These are phyloP conservation scores for Nicotiana sylvestris DNA, from an alignment of 257 asterid genomes.

Conservation along the genomic window DNA sequence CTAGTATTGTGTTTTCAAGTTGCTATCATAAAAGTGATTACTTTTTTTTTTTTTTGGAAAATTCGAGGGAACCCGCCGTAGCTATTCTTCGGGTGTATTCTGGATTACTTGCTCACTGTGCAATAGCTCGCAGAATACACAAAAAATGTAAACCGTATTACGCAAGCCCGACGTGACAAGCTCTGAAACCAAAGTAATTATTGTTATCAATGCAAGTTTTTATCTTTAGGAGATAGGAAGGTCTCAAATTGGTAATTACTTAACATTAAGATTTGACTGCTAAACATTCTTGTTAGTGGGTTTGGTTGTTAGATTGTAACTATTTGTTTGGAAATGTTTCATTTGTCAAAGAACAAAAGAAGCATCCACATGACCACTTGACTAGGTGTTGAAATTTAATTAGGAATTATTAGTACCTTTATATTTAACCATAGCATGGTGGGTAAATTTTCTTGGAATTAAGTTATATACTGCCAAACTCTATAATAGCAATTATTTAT, in stretches of 20 bases:
- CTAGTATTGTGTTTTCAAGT: too few species aligned
- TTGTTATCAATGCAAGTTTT: too few species aligned
- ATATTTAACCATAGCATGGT: not conserved
- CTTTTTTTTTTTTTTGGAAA: too few species aligned
- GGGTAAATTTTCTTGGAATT: not conserved
- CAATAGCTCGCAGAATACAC: too few species aligned
- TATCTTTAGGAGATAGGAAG: not conserved
- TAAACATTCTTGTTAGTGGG: not conserved
- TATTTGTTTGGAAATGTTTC: not conserved
- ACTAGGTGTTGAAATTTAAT: not conserved
- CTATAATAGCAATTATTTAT: too few species aligned
- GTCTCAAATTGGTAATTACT: not conserved
- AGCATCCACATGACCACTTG: not conserved
- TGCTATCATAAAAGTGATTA: too few species aligned
- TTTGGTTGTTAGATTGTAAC: not conserved
- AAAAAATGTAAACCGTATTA: too few species aligned
- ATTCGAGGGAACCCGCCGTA: fast-evolving
- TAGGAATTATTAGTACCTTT: not conserved
- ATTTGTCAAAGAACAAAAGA: not conserved
- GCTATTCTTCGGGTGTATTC: too few species aligned
- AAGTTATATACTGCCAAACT: not conserved
- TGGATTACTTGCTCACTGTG: fast-evolving
- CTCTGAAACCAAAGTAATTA: too few species aligned
- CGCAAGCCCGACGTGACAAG: fast-evolving
- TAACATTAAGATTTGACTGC: not conserved